phyloP scores from a whole-genome alignment of 78 protist genomes.

The Dictyostelium purpureum region DNA sequence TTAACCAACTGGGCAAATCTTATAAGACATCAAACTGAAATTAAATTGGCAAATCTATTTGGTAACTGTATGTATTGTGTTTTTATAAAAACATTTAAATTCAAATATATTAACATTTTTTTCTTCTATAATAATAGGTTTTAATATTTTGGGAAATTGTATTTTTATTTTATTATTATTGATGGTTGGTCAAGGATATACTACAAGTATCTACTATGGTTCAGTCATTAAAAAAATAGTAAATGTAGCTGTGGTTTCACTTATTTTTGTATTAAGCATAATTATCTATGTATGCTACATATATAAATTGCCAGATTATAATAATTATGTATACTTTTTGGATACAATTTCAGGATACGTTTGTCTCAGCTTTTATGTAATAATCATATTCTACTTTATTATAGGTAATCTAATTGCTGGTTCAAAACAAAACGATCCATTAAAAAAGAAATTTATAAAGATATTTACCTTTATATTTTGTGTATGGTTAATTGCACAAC shows the following conservation, averaged over 20 bases:
- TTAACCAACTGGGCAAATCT: constrained; percentile 19
- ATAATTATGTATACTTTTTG: constrained; percentile 11
- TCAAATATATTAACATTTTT: not conserved
- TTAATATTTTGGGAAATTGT: not conserved
- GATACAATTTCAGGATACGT: constrained; percentile 57
- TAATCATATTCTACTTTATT: constrained; percentile 16
- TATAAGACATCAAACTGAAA: not conserved
- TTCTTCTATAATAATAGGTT: no score
- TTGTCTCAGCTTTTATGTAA: constrained; percentile 19
- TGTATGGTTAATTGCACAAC: constrained; percentile 42
- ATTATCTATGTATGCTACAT: not conserved
- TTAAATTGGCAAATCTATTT: not conserved
- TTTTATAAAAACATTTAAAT: not conserved
- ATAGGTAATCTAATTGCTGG: not conserved
- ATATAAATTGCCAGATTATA: not conserved
- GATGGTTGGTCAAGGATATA: constrained; percentile 66
- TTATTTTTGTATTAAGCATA: not conserved
- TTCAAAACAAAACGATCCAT: constrained; percentile 25
- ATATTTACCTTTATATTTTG: not conserved
- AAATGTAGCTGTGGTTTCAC: not conserved
- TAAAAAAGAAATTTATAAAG: constrained; percentile 19
- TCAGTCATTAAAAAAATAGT: not conserved
- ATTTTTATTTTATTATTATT: constrained; percentile 27
- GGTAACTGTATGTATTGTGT: constrained; percentile 17
- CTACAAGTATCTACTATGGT: constrained; percentile 45